These are phyloP conservation scores for Pythium oligandrum DNA, from an alignment of 352 stramenopile genomes.

Conservation along the genomic window DNA sequence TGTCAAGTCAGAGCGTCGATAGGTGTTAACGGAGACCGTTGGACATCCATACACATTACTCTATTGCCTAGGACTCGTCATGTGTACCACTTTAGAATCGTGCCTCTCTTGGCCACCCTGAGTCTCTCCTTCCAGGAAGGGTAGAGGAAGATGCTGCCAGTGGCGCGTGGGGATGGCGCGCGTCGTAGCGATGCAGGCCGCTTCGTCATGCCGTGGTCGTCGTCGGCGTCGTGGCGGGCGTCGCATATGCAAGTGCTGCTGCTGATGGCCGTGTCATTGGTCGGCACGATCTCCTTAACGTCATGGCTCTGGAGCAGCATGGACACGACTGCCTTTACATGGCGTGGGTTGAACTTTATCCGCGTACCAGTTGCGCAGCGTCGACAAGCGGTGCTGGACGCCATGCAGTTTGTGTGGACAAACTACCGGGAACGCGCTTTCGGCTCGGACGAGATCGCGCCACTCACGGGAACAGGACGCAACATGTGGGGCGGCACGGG, in stretches of 20 bases:
- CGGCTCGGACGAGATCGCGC: conserved; percentile 94
- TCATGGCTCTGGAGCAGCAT: not conserved
- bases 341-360: too few species aligned
- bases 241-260: conserved; percentile 14
- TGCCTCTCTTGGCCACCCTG: too few species aligned
- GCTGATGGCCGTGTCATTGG: conserved; percentile 5
- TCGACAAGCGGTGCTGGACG: conserved; percentile 40
- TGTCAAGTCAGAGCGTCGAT: conserved; percentile 2
- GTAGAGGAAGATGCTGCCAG: too few species aligned
- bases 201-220: not conserved
- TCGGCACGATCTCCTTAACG: conserved; percentile 7
- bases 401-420: conserved; percentile 79
- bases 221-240: conserved; percentile 9
- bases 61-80: too few species aligned
- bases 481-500: conserved; percentile 89
- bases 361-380: conserved; percentile 1
- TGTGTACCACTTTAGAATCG: too few species aligned
- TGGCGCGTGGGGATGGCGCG: too few species aligned
- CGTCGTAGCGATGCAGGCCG: conserved; percentile 5
- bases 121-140: too few species aligned
- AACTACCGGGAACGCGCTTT: conserved; percentile 95
- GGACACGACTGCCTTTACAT: not conserved
- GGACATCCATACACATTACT: too few species aligned
- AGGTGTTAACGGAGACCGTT: too few species aligned
- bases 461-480: conserved; percentile 43